Conservation (phyloP, 2,329 filamentous ascomycete species). For the Torrubiellomyces zombiae region DNA sequence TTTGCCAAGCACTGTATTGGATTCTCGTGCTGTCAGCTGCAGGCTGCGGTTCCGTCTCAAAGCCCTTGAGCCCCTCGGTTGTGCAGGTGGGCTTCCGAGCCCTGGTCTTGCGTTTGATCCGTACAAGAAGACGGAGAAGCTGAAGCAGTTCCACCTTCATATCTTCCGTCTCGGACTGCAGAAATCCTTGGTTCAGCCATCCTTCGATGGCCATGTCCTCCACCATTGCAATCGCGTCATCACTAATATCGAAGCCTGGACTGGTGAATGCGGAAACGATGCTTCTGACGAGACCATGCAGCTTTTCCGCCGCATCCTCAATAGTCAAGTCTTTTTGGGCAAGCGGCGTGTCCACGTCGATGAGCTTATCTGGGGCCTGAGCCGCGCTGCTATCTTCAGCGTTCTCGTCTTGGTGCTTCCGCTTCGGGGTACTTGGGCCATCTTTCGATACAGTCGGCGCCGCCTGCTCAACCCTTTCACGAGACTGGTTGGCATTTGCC, state of each 20-base stretch:
- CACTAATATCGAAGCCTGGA: conserved; percentile 3
- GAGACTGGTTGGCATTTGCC: background rate
- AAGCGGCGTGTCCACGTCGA: conserved; percentile 3
- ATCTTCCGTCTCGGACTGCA: conserved; percentile 8
- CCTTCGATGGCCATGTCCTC: conserved; percentile 10
- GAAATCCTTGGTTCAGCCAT: conserved; percentile 10
- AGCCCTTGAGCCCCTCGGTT: conserved; percentile 3
- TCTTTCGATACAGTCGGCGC: no score
- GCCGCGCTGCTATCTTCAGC: no score
- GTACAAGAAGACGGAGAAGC: conserved; percentile 8
- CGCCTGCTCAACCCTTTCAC: background rate
- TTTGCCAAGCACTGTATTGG: no score
- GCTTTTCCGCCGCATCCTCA: conserved; percentile 6
- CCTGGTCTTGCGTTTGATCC: conserved; percentile 9
- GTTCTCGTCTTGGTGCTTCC: no score
- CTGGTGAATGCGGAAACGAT: conserved; percentile 6
- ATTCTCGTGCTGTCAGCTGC: no score
- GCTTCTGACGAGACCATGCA: conserved; percentile 4
- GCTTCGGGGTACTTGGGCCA: no score
- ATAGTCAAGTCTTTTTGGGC: conserved; percentile 2
- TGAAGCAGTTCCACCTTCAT: conserved; percentile 8
- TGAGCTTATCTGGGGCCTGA: conserved; percentile 1
- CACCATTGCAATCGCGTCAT: conserved; percentile 7
- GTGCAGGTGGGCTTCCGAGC: conserved; percentile 6
- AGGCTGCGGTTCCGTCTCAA: conserved; percentile 2